phyloP scores from a whole-genome alignment of 169 alveolate genomes.

The Theileria parva region DNA sequence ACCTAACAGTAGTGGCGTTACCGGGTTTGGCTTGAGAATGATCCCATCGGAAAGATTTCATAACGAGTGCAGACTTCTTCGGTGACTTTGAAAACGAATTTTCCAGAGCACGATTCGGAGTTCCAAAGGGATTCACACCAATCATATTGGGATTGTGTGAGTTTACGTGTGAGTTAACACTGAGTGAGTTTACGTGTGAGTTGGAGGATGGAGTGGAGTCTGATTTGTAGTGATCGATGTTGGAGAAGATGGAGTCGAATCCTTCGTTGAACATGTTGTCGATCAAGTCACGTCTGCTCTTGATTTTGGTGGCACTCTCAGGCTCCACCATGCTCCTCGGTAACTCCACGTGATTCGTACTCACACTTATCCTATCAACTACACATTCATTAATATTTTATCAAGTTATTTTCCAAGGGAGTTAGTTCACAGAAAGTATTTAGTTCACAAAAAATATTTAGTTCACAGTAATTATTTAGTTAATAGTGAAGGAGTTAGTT shows the following conservation, averaged over 20 bases:
- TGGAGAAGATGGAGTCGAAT: slow-evolving; percentile 19
- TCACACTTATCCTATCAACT: neutral
- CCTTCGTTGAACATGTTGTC: slow-evolving; percentile 18
- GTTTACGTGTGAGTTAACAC: slow-evolving; percentile 31
- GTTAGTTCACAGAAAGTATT: neutral
- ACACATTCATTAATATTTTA: neutral
- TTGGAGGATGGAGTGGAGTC: neutral
- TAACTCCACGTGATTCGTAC: neutral
- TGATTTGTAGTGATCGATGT: slow-evolving; percentile 1
- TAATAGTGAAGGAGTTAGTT: too few relatives aligned
- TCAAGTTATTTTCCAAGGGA: neutral
- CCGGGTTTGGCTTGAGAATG: slow-evolving; percentile 51
- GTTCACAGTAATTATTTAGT: too few relatives aligned
- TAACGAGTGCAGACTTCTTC: slow-evolving; percentile 38
- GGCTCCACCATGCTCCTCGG: neutral
- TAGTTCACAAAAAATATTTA: neutral
- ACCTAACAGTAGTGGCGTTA: slow-evolving; percentile 59
- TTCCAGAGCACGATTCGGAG: neutral
- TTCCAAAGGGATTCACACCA: slow-evolving; percentile 12
- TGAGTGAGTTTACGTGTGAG: too few relatives aligned
- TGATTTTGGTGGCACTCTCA: neutral
- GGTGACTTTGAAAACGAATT: slow-evolving; percentile 10
- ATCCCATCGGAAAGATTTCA: slow-evolving; percentile 64
- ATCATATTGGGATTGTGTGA: too few relatives aligned
- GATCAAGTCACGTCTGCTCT: slow-evolving; percentile 18